Evolutionary conservation across 768 basidiomycete species (phyloP).

Genomic region (Coprinopsis marcescibilis): DNA sequence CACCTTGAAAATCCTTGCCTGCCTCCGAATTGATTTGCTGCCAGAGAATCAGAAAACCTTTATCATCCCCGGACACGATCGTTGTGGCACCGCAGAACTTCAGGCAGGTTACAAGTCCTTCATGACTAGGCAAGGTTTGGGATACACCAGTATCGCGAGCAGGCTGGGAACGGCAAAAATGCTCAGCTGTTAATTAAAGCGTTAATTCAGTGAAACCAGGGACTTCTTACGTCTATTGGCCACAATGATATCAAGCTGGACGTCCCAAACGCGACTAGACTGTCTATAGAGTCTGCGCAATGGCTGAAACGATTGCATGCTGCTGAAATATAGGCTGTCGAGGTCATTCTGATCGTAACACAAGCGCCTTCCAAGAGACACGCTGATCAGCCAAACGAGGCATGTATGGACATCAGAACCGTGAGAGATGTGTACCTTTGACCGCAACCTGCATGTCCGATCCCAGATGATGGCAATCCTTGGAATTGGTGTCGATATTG

Average conservation of each 20-base stretch:
- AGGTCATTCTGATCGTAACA: slow-evolving; percentile 13
- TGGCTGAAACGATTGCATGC: slow-evolving; percentile 43
- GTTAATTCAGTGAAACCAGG: neutral
- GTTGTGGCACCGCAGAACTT: slow-evolving; percentile 50
- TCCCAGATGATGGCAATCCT: slow-evolving; percentile 47
- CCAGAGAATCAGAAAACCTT: slow-evolving; percentile 68
- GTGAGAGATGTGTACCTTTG: neutral
- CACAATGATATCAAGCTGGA: slow-evolving; percentile 41
- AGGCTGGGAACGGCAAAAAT: neutral
- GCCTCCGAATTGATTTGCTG: slow-evolving; percentile 33
- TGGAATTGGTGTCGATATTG: slow-evolving; percentile 73
- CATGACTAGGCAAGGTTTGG: slow-evolving; percentile 71
- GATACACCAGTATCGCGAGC: slow-evolving; percentile 46
- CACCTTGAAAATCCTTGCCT: slow-evolving; percentile 23
- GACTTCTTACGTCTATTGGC: slow-evolving; percentile 32
- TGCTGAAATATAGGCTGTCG: slow-evolving; percentile 38
- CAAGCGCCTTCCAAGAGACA: too few species aligned
- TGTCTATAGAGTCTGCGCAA: slow-evolving; percentile 42
- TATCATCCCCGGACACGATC: slow-evolving; percentile 73
- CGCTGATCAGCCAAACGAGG: too few species aligned
- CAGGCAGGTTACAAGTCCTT: slow-evolving; percentile 69
- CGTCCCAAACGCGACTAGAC: slow-evolving; percentile 42
- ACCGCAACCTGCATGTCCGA: neutral
- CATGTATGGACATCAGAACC: neutral
- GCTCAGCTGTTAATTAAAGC: too few species aligned